Percentiles rank a stretch among this genome's conserved stretches.
phyloP scores from a whole-genome alignment of 441 rosid species.

The Pelargonium australe region DNA sequence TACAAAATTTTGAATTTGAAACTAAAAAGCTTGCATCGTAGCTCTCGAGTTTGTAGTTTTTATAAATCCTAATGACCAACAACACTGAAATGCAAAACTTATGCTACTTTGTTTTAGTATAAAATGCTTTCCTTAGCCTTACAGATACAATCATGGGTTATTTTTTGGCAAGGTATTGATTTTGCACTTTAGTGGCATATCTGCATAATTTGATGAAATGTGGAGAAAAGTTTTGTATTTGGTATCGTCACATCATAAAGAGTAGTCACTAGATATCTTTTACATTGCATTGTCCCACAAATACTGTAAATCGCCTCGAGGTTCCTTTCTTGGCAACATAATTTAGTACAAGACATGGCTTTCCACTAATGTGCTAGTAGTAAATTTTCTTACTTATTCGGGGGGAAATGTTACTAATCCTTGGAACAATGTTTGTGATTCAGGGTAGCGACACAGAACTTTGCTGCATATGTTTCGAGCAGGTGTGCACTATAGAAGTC shows the following conservation, averaged over 20 bases:
- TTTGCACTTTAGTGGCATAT: not conserved
- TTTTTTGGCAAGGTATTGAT: not conserved
- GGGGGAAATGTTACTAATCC: not conserved
- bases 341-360: not conserved
- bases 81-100: not conserved
- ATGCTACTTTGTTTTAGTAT: not conserved
- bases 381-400: too few relatives aligned
- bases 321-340: not conserved
- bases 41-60: not conserved
- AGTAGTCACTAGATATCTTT: not conserved
- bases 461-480: conserved; percentile 97
- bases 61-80: conserved; percentile 1
- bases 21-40: too few relatives aligned
- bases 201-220: not conserved
- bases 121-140: not conserved
- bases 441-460: conserved; percentile 73
- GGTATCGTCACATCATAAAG: conserved; percentile 1
- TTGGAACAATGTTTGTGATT: conserved; percentile 12
- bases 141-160: not conserved
- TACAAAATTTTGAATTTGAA: too few relatives aligned
- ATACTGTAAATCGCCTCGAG: not conserved
- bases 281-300: not conserved
- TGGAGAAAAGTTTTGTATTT: not conserved
- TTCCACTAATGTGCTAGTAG: not conserved
- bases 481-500: conserved; percentile 83